A percentile compares a stretch with the other conserved stretches of the same genome.
These are phyloP conservation scores for Helotiales sp. DNA, from an alignment of 2,329 filamentous ascomycete genomes.

Conservation along the genomic window DNA sequence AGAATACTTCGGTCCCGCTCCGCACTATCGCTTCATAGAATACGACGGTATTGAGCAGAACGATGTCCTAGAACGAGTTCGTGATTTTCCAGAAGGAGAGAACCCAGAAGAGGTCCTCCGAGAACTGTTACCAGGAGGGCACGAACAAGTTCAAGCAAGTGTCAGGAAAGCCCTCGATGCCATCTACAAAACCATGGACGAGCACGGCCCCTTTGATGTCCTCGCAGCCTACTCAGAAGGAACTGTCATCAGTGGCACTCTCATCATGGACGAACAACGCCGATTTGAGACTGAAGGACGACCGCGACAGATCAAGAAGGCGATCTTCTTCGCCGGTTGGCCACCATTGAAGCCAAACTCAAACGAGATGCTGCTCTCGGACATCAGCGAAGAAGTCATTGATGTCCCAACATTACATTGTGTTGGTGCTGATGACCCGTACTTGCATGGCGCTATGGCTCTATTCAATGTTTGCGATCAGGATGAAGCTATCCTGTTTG, in stretches of 20 bases:
- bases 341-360: conserved; percentile 47
- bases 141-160: conserved; percentile 23
- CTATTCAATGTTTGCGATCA: conserved; percentile 62
- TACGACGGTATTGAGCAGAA: conserved; percentile 39
- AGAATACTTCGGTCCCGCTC: conserved; percentile 43
- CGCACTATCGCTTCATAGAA: conserved; percentile 50
- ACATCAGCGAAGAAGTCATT: conserved; percentile 49
- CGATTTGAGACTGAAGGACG: conserved; percentile 38
- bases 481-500: conserved; percentile 60
- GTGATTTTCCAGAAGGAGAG: conserved; percentile 27
- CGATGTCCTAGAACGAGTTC: conserved; percentile 26
- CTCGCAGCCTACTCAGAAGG: conserved; percentile 62
- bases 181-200: conserved; percentile 45
- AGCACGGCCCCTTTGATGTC: conserved; percentile 47
- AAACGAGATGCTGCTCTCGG: conserved; percentile 47
- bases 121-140: conserved; percentile 21
- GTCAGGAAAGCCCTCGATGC: conserved; percentile 30
- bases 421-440: conserved; percentile 59
- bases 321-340: conserved; percentile 53
- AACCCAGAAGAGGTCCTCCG: conserved; percentile 27
- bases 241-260: conserved; percentile 52
- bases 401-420: conserved; percentile 53
- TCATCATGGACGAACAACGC: conserved; percentile 51
- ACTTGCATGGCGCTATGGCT: conserved; percentile 59
- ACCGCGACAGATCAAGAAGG: conserved; percentile 39